A percentile compares a stretch with the other conserved stretches of the same genome.
These are phyloP conservation scores for Tolypocladium pustulatum DNA, from an alignment of 2,329 filamentous ascomycete species.

Conservation along the genomic window DNA sequence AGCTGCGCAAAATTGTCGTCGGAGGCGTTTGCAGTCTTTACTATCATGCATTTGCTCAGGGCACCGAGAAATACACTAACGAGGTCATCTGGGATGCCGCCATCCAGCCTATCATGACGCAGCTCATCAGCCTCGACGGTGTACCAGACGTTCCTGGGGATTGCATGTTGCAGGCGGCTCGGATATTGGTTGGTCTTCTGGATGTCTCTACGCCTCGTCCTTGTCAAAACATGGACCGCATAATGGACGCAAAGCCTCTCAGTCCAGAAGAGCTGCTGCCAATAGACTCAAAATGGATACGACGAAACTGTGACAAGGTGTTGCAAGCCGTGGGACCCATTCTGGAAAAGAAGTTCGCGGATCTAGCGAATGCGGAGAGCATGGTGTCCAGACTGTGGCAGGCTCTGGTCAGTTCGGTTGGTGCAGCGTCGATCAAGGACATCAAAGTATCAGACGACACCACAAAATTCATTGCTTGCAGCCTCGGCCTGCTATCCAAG, in stretches of 20 bases:
- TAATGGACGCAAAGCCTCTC: conserved; percentile 47
- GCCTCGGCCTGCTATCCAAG: conserved; percentile 58
- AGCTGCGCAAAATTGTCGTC: conserved; percentile 44
- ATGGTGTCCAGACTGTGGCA: conserved; percentile 45
- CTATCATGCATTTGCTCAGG: conserved; percentile 73
- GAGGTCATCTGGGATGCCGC: conserved; percentile 72
- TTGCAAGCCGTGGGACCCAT: conserved; percentile 51
- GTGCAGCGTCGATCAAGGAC: conserved; percentile 68
- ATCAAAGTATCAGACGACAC: conserved; percentile 81
- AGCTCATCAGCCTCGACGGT: conserved; percentile 34
- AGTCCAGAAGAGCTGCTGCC: conserved; percentile 68
- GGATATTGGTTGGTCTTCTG: conserved; percentile 63
- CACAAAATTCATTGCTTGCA: conserved; percentile 63
- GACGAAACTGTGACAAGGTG: conserved; percentile 57
- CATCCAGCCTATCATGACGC: conserved; percentile 52
- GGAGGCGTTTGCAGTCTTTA: conserved; percentile 70
- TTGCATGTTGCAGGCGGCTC: conserved; percentile 47
- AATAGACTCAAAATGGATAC: conserved; percentile 79
- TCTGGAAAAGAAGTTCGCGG: conserved; percentile 50
- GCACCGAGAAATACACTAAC: conserved; percentile 51
- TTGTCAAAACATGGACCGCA: conserved; percentile 66
- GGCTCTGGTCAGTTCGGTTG: conserved; percentile 50
- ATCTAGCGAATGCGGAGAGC: conserved; percentile 51
- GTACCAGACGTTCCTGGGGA: conserved; percentile 32
- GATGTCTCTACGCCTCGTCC: conserved; percentile 45